phyloP scores from a whole-genome alignment of 2,329 filamentous ascomycete genomes.

The Xylariaceae sp. region DNA sequence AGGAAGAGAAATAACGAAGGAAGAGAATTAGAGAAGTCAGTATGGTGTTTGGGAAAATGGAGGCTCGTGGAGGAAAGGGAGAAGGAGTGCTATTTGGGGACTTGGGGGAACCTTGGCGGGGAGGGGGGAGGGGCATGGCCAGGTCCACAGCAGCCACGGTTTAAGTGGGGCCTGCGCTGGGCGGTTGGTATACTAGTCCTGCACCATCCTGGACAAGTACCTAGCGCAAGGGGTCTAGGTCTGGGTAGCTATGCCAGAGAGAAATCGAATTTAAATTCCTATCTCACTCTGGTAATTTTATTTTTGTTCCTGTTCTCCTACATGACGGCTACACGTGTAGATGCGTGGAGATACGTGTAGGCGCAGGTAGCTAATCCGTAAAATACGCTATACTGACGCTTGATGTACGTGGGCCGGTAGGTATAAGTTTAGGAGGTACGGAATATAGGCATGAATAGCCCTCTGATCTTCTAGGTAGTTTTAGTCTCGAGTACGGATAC shows the following conservation, averaged over 20 bases:
- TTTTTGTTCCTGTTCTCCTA: neutral
- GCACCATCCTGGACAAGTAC: neutral
- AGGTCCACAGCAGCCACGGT: conserved; percentile 6
- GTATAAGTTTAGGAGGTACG: too few species aligned
- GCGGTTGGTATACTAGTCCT: conserved; percentile 1
- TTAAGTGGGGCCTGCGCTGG: conserved; percentile 14
- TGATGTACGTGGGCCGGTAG: too few species aligned
- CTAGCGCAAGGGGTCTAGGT: conserved; percentile 1
- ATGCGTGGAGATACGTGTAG: too few species aligned
- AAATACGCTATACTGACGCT: too few species aligned
- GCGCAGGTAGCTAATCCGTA: too few species aligned
- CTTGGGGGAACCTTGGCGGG: conserved; percentile 10
- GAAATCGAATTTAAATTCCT: neutral
- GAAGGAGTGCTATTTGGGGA: conserved; percentile 14
- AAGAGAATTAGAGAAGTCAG: conserved; percentile 3
- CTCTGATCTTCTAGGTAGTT: too few species aligned
- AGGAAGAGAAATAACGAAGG: conserved; percentile 1
- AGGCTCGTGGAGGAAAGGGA: conserved; percentile 13
- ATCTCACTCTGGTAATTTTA: neutral
- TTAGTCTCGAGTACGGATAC: too few species aligned
- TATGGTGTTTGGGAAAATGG: conserved; percentile 7
- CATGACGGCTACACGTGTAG: neutral
- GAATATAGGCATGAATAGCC: too few species aligned
- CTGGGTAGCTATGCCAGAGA: neutral
- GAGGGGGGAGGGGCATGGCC: conserved; percentile 17